Conservation (phyloP, 257 asterid genomes). For the Echites panduratus region DNA sequence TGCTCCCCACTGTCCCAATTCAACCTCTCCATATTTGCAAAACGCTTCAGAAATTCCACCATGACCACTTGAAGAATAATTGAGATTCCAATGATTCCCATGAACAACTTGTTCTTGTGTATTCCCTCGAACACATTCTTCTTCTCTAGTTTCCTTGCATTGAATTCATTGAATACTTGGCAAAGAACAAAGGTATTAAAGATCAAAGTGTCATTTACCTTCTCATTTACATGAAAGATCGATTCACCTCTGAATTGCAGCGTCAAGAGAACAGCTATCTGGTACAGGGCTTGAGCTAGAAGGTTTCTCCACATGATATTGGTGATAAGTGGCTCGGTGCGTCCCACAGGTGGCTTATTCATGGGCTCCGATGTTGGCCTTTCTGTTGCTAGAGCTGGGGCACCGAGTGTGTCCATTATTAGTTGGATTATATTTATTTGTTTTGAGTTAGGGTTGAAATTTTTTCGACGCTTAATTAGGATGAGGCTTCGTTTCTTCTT, state of each 20-base stretch:
- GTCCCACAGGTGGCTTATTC: conserved; percentile 39
- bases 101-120: conserved; percentile 39
- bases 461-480: conserved; percentile 26
- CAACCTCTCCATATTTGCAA: conserved; percentile 57
- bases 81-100: conserved; percentile 52
- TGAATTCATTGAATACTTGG: conserved; percentile 58
- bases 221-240: conserved; percentile 21
- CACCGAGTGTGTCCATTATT: conserved; percentile 52
- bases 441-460: too few relatives aligned
- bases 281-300: conserved; percentile 38
- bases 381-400: conserved; percentile 47
- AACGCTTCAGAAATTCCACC: conserved; percentile 60
- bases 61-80: conserved; percentile 46
- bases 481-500: conserved; percentile 70
- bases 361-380: conserved; percentile 38
- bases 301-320: conserved; percentile 50
- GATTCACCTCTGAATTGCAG: conserved; percentile 37
- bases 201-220: conserved; percentile 44
- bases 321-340: conserved; percentile 39
- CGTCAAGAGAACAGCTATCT: conserved; percentile 28
- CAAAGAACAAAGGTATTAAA: conserved; percentile 55
- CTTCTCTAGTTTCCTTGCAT: conserved; percentile 51
- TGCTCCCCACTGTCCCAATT: conserved; percentile 51
- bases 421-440: too few relatives aligned
- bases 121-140: conserved; percentile 55